Conservation (phyloP, 1,284 basidiomycete genomes). For the Leccinum angustisporum region DNA sequence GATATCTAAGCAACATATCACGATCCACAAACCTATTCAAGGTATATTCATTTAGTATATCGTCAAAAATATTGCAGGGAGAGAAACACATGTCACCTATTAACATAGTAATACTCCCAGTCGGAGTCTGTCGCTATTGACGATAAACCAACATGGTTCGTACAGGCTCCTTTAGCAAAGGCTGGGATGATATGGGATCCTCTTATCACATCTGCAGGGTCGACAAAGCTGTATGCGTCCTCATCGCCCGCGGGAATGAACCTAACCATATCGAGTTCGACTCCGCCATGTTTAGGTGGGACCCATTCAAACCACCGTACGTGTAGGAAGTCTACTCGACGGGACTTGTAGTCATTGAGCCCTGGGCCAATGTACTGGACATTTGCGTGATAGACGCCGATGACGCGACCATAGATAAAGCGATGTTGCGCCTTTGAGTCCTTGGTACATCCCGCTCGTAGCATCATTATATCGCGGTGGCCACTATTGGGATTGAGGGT, state of each 20-base stretch:
- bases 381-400: background rate
- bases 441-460: background rate
- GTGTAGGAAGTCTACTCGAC: background rate
- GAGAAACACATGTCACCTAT: background rate
- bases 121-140: background rate
- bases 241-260: background rate
- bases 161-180: background rate
- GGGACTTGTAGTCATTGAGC: background rate
- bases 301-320: background rate
- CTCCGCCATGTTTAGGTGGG: background rate
- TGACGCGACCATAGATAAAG: background rate
- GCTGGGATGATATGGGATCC: background rate
- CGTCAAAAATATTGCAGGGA: background rate
- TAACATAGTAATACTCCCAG: background rate
- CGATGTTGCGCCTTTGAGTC: background rate
- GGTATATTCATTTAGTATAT: background rate
- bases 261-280: background rate
- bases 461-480: background rate
- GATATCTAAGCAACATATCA: background rate
- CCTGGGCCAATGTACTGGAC: background rate
- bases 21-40: background rate
- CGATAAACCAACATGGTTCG: background rate
- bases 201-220: background rate
- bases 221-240: background rate
- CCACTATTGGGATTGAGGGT: background rate